Percentiles rank a stretch among this genome's conserved stretches.
phyloP scores from a whole-genome alignment of 1,284 basidiomycete genomes.

The Apiotrichum siamense region DNA sequence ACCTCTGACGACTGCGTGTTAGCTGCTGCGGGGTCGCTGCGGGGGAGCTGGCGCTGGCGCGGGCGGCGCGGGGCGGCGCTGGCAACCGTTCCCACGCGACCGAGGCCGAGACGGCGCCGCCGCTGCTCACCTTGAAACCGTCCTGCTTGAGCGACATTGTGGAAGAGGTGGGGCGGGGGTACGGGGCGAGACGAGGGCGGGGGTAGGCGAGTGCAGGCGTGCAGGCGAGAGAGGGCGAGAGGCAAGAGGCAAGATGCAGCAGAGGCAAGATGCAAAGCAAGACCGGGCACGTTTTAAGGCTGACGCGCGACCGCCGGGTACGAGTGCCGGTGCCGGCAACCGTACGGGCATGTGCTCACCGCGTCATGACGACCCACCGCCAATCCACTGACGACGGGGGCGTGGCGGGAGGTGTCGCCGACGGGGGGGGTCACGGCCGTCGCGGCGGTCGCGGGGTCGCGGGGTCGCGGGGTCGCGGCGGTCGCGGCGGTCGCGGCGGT shows the following conservation, averaged over 20 bases:
- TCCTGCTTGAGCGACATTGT: slow-evolving; percentile 36
- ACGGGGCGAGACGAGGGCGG: no score
- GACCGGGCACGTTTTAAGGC: no score
- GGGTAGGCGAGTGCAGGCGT: background rate
- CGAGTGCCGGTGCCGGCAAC: background rate
- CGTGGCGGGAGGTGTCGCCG: background rate
- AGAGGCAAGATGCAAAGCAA: background rate
- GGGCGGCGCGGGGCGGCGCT: no score
- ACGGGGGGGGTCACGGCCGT: no score
- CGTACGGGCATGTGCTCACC: background rate
- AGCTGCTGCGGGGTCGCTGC: background rate
- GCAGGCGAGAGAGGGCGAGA: background rate
- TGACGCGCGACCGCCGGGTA: background rate
- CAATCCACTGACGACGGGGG: no score
- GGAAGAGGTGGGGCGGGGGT: no score
- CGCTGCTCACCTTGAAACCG: slow-evolving; percentile 48
- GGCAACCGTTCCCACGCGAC: slow-evolving; percentile 1
- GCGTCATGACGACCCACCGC: no score
- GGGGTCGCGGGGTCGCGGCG: no score
- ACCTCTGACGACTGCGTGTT: slow-evolving; percentile 60
- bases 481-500: no score
- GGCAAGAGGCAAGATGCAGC: background rate
- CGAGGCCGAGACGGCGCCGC: no score
- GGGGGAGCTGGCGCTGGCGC: no score
- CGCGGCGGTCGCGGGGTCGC: no score